Percentiles rank a stretch among this genome's conserved stretches.
Evolutionary conservation across 2,329 filamentous ascomycete species (phyloP).

Genomic region (Phyllosticta citrichinensis): DNA sequence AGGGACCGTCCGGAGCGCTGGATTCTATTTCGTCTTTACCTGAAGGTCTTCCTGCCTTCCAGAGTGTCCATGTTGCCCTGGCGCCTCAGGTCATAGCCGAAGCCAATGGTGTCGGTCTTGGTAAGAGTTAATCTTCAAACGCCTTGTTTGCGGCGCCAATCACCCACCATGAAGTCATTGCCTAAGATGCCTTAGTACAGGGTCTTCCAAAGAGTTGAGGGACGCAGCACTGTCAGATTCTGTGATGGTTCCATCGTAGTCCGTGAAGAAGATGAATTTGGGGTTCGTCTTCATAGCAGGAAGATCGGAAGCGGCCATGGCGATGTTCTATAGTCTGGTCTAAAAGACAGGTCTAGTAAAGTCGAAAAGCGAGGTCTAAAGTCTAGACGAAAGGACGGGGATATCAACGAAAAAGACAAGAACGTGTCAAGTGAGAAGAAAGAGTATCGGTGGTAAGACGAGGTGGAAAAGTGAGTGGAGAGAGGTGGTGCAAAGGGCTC

Average conservation of each 20-base stretch:
- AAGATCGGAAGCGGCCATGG: conserved; percentile 26
- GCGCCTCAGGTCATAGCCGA: conserved; percentile 59
- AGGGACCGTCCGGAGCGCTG: neutral
- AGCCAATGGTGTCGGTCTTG: conserved; percentile 87
- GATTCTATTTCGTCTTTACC: conserved; percentile 30
- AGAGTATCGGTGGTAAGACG: neutral
- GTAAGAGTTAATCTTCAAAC: conserved; percentile 39
- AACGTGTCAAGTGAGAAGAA: neutral
- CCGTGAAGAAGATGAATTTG: conserved; percentile 95
- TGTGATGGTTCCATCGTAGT: conserved; percentile 96
- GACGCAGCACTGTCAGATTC: conserved; percentile 47
- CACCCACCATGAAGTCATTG: conserved; percentile 54
- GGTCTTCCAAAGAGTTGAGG: neutral
- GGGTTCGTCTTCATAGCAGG: conserved; percentile 50
- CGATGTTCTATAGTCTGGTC: conserved; percentile 5
- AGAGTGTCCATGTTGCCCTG: conserved; percentile 71
- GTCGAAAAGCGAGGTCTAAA: neutral
- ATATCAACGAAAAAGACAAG: neutral
- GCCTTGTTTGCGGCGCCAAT: neutral
- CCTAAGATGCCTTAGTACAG: conserved; percentile 28
- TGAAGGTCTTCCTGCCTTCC: conserved; percentile 59
- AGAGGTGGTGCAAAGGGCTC: neutral
- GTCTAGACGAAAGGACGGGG: neutral
- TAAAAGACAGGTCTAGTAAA: neutral
- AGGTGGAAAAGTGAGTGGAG: neutral